Conservation (phyloP, 2,329 filamentous ascomycete genomes). For the Aspergillus floridensis region DNA sequence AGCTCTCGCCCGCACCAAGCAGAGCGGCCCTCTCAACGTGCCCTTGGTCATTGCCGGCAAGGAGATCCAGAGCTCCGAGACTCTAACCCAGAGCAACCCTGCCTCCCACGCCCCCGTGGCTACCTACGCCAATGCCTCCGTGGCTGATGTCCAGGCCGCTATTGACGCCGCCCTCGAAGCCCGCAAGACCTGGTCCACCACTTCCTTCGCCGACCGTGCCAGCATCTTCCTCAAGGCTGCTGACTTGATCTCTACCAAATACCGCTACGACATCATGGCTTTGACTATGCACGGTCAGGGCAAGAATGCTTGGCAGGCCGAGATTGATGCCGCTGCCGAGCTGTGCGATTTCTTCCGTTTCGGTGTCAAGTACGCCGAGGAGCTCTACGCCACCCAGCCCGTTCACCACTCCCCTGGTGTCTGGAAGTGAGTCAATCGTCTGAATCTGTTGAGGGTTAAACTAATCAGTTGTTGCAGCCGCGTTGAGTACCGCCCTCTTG, state of each 20-base stretch:
- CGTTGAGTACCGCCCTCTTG: slow-evolving; percentile 81
- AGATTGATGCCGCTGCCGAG: slow-evolving; percentile 94
- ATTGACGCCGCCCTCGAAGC: slow-evolving; percentile 84
- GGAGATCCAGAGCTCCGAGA: slow-evolving; percentile 46
- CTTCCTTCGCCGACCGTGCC: slow-evolving; percentile 87
- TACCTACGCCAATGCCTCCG: slow-evolving; percentile 77
- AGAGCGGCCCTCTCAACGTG: slow-evolving; percentile 69
- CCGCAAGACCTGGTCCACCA: slow-evolving; percentile 77
- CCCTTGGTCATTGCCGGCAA: slow-evolving; percentile 82
- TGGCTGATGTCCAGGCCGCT: slow-evolving; percentile 71
- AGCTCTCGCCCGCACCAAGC: slow-evolving; percentile 68
- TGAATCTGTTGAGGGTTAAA: neutral
- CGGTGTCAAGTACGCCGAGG: slow-evolving; percentile 90
- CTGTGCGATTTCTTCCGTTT: slow-evolving; percentile 86
- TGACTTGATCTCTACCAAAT: slow-evolving; percentile 85
- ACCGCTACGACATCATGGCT: slow-evolving; percentile 95
- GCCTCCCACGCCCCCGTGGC: slow-evolving; percentile 77
- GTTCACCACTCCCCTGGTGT: slow-evolving; percentile 76
- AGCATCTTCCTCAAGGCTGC: slow-evolving; percentile 95
- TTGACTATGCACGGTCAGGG: slow-evolving; percentile 94
- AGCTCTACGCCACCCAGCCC: slow-evolving; percentile 85
- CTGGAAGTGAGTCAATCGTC: slow-evolving; percentile 66
- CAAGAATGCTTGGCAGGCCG: slow-evolving; percentile 99
- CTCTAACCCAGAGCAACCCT: slow-evolving; percentile 71
- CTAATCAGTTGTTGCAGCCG: slow-evolving; percentile 47